Evolutionary conservation across 2,329 filamentous ascomycete species (phyloP).

Genomic region (Botrytis hyacinthi): DNA sequence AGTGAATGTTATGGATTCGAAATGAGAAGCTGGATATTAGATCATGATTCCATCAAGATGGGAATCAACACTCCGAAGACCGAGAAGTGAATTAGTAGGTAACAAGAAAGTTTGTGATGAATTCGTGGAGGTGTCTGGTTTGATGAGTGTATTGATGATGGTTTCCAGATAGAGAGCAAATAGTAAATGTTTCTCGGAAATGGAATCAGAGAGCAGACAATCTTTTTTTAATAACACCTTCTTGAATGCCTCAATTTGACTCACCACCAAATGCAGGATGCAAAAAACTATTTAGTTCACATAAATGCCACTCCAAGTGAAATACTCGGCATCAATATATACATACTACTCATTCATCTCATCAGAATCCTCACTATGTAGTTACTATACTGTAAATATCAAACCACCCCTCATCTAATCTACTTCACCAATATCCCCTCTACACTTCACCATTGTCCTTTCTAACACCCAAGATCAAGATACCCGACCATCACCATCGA

Average conservation of each 20-base stretch:
- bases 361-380: background rate
- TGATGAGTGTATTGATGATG: background rate
- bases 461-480: background rate
- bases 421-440: background rate
- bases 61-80: background rate
- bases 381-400: background rate
- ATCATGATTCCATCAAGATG: background rate
- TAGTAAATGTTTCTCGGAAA: background rate
- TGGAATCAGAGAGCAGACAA: background rate
- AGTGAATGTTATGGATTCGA: background rate
- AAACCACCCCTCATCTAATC: background rate
- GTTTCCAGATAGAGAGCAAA: background rate
- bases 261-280: background rate
- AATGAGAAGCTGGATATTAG: background rate
- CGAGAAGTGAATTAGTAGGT: background rate
- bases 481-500: background rate
- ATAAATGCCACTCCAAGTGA: background rate
- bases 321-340: background rate
- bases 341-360: background rate
- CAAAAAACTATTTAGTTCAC: background rate
- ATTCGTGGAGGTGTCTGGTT: background rate
- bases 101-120: background rate
- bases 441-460: too few relatives aligned
- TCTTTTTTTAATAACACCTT: background rate
- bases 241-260: background rate